Evolutionary conservation across 768 basidiomycete genomes (phyloP).

Genomic region (Punctularia strigosozonata): DNA sequence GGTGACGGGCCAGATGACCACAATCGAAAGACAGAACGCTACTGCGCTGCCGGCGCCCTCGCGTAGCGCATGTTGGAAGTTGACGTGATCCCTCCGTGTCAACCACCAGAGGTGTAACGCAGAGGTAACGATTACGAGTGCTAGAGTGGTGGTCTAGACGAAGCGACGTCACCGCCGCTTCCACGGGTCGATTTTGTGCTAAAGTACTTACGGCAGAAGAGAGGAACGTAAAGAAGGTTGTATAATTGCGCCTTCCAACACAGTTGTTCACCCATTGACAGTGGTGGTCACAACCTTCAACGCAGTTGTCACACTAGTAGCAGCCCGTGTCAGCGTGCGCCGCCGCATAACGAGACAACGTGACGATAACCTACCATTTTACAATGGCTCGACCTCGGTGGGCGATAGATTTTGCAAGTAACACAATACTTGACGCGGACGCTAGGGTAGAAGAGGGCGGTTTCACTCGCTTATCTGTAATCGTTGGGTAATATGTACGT

Average conservation of each 20-base stretch:
- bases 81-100: constrained; percentile 34
- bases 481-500: constrained; percentile 20
- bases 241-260: constrained; percentile 90
- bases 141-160: constrained; percentile 53
- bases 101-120: constrained; percentile 72
- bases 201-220: constrained; percentile 49
- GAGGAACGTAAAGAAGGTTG: constrained; percentile 84
- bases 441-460: constrained; percentile 24
- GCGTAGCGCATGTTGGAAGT: constrained; percentile 34
- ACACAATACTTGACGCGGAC: constrained; percentile 90
- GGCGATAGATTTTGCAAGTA: constrained; percentile 87
- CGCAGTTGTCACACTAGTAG: constrained; percentile 87
- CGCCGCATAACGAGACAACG: not conserved
- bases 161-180: not conserved
- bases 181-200: not conserved
- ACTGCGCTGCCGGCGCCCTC: constrained; percentile 69
- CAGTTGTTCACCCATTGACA: constrained; percentile 94
- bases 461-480: constrained; percentile 2
- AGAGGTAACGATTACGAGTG: constrained; percentile 72
- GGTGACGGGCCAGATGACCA: constrained; percentile 73
- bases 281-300: constrained; percentile 91
- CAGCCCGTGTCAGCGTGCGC: not conserved
- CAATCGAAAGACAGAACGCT: constrained; percentile 58
- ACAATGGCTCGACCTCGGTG: constrained; percentile 92
- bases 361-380: constrained; percentile 61